A percentile compares a stretch with the other conserved stretches of the same genome.
These are phyloP conservation scores for Tolypocladium album DNA, from an alignment of 2,329 filamentous ascomycete genomes.

Conservation along the genomic window DNA sequence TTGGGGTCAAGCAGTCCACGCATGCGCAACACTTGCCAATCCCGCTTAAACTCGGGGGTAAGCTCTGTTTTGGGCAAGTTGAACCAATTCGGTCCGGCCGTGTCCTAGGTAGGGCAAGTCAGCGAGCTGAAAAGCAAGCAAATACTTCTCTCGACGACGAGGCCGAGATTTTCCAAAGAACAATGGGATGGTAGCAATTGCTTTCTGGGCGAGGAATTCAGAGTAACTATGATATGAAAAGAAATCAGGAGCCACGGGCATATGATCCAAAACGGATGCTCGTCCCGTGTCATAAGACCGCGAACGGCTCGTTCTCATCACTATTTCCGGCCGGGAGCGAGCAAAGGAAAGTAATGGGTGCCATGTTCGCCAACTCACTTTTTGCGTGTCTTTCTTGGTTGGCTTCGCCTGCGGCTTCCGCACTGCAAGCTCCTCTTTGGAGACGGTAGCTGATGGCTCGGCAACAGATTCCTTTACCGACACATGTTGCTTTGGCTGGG, in stretches of 20 bases:
- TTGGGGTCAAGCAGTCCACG: conserved; percentile 82
- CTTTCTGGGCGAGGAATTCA: conserved; percentile 29
- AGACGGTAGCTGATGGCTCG: not conserved
- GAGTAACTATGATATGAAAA: conserved; percentile 62
- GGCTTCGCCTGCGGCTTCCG: conserved; percentile 5
- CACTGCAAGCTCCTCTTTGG: conserved; percentile 6
- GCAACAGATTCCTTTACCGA: not conserved
- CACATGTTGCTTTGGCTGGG: not conserved
- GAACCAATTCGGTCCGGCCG: conserved; percentile 77
- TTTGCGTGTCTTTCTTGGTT: not conserved
- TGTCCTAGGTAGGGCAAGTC: conserved; percentile 23
- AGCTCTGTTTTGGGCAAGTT: conserved; percentile 75
- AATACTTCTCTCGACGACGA: not conserved
- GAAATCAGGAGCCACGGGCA: conserved; percentile 49
- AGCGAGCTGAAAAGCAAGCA: not conserved
- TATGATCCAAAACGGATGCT: conserved; percentile 29
- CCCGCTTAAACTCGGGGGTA: conserved; percentile 76
- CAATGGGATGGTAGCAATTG: not conserved
- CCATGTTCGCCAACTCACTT: not conserved
- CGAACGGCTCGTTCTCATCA: conserved; percentile 31
- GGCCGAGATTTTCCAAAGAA: not conserved
- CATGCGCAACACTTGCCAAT: conserved; percentile 84
- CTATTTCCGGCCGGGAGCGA: not conserved
- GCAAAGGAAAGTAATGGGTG: not conserved
- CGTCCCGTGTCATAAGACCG: conserved; percentile 26